Percentiles rank a stretch among this genome's conserved stretches.
Evolutionary conservation across 495 filamentous ascomycete species (phyloP).

Genomic region (Haplographium delicatum): DNA sequence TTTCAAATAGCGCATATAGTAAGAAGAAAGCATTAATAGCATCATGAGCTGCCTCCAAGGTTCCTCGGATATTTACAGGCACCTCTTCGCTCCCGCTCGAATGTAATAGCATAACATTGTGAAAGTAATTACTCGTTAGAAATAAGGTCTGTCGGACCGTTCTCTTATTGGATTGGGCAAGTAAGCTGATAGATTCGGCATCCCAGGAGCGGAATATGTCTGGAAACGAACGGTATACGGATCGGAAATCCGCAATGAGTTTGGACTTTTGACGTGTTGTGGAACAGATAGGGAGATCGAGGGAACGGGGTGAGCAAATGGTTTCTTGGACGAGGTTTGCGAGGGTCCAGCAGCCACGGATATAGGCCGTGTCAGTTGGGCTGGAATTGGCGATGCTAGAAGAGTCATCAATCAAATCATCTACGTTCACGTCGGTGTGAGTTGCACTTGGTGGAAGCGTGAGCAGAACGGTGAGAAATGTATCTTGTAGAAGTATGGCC

Average conservation of each 20-base stretch:
- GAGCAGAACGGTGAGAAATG: constrained; percentile 69
- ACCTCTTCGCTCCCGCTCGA: constrained; percentile 53
- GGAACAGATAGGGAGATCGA: constrained; percentile 57
- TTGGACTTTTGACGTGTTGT: constrained; percentile 53
- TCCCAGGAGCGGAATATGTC: constrained; percentile 57
- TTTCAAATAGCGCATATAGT: constrained; percentile 54
- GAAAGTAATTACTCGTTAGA: constrained; percentile 64
- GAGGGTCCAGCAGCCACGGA: constrained; percentile 66
- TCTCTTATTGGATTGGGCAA: constrained; percentile 49
- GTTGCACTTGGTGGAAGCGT: constrained; percentile 66
- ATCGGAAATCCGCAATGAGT: constrained; percentile 55
- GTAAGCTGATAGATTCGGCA: constrained; percentile 40
- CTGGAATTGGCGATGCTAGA: constrained; percentile 41
- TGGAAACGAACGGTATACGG: constrained; percentile 59
- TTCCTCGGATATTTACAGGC: constrained; percentile 56
- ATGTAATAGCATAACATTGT: constrained; percentile 68
- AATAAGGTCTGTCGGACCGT: constrained; percentile 63
- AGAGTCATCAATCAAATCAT: constrained; percentile 52
- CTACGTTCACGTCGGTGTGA: constrained; percentile 64
- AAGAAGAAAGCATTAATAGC: constrained; percentile 53
- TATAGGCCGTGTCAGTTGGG: constrained; percentile 57
- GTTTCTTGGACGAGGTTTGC: constrained; percentile 66
- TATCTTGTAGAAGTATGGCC: constrained; percentile 68
- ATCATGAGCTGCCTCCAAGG: constrained; percentile 63
- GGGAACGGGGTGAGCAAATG: constrained; percentile 60